Evolutionary conservation across 1,284 basidiomycete species (phyloP).

Genomic region (Thecaphora frezii): DNA sequence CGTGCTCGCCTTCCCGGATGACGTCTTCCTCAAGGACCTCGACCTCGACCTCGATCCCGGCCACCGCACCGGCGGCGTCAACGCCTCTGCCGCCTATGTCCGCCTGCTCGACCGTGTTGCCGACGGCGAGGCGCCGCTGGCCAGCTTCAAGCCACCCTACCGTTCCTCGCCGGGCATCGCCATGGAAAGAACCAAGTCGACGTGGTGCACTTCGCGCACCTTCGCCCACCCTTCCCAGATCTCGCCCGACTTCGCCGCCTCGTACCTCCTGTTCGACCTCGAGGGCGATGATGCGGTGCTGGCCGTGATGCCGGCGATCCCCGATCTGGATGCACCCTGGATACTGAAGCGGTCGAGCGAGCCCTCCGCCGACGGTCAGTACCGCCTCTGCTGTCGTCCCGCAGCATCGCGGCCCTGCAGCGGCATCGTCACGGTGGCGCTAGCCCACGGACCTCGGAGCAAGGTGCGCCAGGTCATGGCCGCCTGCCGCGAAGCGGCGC

Average conservation of each 20-base stretch:
- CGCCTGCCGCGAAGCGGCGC: conserved; percentile 9
- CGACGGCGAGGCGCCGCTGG: neutral
- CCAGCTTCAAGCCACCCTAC: neutral
- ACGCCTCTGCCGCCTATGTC: conserved; percentile 12
- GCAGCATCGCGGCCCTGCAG: neutral
- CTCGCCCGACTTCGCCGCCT: conserved; percentile 14
- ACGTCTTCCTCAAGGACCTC: neutral
- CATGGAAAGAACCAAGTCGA: conserved; percentile 33
- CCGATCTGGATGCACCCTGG: conserved; percentile 3
- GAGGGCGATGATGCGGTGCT: conserved; percentile 8
- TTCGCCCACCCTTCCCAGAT: conserved; percentile 15
- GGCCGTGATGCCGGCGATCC: conserved; percentile 17
- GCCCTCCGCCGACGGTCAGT: conserved; percentile 4
- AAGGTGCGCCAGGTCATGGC: conserved; percentile 9
- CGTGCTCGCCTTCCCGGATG: neutral
- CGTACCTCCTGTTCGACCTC: conserved; percentile 19
- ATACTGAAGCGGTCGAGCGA: conserved; percentile 3
- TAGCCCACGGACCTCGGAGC: conserved; percentile 11
- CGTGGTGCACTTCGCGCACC: conserved; percentile 30
- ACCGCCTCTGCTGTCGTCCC: conserved; percentile 5
- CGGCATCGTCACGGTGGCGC: conserved; percentile 5
- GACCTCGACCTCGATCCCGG: conserved; percentile 1
- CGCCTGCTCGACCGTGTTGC: neutral
- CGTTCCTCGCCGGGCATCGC: conserved; percentile 10
- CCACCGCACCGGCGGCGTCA: conserved; percentile 2